A percentile compares a stretch with the other conserved stretches of the same genome.
These are phyloP conservation scores for Auriscalpium orientale DNA, from an alignment of 768 basidiomycete genomes.

Conservation along the genomic window DNA sequence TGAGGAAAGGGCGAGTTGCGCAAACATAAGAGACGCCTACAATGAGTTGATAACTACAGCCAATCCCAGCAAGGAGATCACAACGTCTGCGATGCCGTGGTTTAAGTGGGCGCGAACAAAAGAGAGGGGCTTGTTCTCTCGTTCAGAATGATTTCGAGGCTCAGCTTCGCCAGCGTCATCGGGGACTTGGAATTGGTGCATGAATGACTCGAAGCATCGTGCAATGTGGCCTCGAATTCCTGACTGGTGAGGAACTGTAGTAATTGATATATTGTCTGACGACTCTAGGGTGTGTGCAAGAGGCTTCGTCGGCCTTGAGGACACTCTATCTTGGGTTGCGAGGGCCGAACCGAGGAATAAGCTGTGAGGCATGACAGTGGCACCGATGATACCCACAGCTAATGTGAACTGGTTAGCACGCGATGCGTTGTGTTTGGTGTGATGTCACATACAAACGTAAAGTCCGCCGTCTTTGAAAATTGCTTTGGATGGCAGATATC, in stretches of 20 bases:
- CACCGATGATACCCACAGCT: constrained; percentile 24
- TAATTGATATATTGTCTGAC: neutral
- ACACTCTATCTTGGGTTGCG: constrained; percentile 33
- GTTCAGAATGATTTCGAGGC: constrained; percentile 26
- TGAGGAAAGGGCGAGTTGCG: neutral
- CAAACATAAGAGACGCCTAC: constrained; percentile 33
- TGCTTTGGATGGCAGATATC: constrained; percentile 11
- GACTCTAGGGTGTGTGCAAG: neutral
- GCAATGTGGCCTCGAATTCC: neutral
- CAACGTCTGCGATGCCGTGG: constrained; percentile 61
- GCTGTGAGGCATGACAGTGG: constrained; percentile 43
- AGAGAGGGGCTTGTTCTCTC: constrained; percentile 45
- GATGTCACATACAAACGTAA: constrained; percentile 9
- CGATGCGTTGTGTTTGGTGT: neutral
- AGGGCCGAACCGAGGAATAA: constrained; percentile 37
- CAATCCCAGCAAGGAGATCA: constrained; percentile 66
- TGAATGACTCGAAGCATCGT: neutral
- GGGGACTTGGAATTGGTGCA: neutral
- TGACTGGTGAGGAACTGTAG: neutral
- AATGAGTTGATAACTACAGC: constrained; percentile 85
- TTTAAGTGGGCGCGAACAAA: constrained; percentile 59
- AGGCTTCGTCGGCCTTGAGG: neutral
- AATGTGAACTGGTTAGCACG: neutral
- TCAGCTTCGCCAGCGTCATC: constrained; percentile 1
- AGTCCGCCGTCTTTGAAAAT: constrained; percentile 10